These are phyloP conservation scores for Pseudogymnoascus pannorum DNA, from an alignment of 2,329 filamentous ascomycete genomes.

Conservation along the genomic window DNA sequence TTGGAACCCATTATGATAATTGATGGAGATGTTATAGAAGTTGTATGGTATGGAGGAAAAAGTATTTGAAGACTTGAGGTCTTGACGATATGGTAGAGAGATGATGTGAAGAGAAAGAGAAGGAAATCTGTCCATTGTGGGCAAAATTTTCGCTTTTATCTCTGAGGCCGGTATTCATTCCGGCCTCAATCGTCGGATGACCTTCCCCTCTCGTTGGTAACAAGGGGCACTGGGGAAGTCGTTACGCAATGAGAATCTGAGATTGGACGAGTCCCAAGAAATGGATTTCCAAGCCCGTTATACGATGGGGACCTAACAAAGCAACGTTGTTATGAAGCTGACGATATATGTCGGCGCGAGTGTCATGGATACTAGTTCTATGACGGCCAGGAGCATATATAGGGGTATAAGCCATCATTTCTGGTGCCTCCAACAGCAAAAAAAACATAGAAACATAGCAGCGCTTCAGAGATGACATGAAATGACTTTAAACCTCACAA, in stretches of 20 bases:
- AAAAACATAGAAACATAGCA: background rate
- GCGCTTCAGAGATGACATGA: background rate
- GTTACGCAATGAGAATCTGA: background rate
- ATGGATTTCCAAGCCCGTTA: background rate
- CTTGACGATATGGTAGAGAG: background rate
- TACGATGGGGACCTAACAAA: background rate
- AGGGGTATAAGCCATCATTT: background rate
- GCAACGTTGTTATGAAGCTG: background rate
- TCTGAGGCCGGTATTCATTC: constrained; percentile 9
- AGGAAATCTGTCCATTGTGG: background rate
- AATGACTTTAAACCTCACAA: constrained; percentile 1
- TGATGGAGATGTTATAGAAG: background rate
- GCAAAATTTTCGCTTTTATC: constrained; percentile 4
- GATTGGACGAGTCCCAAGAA: background rate
- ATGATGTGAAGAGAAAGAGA: background rate
- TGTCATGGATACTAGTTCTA: background rate
- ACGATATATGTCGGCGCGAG: background rate
- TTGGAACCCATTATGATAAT: constrained; percentile 20
- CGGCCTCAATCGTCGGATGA: constrained; percentile 7
- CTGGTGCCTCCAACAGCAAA: background rate
- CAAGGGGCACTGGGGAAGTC: background rate
- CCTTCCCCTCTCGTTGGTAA: background rate
- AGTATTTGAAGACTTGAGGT: constrained; percentile 6
- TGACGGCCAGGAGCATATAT: background rate
- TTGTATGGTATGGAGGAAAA: background rate